Conservation (phyloP, 345 rosid genomes). For the Theobroma cacao region DNA sequence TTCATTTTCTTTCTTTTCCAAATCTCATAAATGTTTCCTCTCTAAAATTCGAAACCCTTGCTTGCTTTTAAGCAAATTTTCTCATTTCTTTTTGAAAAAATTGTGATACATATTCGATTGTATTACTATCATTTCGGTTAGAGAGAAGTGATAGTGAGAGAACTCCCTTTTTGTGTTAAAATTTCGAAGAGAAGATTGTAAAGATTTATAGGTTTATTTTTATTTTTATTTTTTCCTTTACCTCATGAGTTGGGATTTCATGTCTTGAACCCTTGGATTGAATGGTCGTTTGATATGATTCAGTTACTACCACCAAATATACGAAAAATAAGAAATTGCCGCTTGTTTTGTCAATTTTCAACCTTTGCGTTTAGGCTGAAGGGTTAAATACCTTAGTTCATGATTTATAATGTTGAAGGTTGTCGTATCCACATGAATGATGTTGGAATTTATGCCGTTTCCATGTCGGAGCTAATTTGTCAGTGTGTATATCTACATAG, state of each 20-base stretch:
- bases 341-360: background rate
- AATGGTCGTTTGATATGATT: background rate
- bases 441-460: background rate
- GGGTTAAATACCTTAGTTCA: background rate
- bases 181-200: background rate
- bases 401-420: background rate
- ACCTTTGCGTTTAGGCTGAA: background rate
- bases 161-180: background rate
- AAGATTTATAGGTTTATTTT: background rate
- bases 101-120: background rate
- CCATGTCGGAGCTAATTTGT: background rate
- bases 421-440: too few species aligned
- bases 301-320: background rate
- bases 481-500: too few species aligned
- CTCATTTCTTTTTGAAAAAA: background rate
- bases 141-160: background rate
- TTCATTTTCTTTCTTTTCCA: background rate
- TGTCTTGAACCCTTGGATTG: background rate
- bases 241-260: background rate
- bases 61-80: background rate
- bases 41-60: background rate
- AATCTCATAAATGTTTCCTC: background rate
- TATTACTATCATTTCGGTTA: background rate
- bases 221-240: too few species aligned
- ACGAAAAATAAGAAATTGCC: background rate